Evolutionary conservation across 129 eudicot species (phyloP).

Genomic region (Arctium minus): DNA sequence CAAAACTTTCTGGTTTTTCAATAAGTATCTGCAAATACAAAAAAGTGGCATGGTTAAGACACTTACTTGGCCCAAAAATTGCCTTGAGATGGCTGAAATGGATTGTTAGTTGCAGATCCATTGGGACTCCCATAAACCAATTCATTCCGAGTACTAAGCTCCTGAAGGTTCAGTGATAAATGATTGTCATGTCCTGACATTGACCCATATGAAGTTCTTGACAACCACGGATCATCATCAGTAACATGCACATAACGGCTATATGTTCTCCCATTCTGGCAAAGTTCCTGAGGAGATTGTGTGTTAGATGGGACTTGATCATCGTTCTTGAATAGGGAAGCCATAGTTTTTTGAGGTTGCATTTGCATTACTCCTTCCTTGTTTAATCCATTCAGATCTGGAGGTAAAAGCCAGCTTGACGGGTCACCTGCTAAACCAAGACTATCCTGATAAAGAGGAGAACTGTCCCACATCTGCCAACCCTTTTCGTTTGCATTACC

Average conservation of each 20-base stretch:
- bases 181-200: slow-evolving; percentile 30
- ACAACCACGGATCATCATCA: slow-evolving; percentile 58
- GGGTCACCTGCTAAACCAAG: slow-evolving; percentile 53
- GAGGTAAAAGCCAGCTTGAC: slow-evolving; percentile 62
- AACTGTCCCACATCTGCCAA: slow-evolving; percentile 88
- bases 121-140: slow-evolving; percentile 49
- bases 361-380: slow-evolving; percentile 45
- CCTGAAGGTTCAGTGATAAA: slow-evolving; percentile 28
- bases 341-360: slow-evolving; percentile 68
- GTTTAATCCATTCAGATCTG: slow-evolving; percentile 44
- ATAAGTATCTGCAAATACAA: background rate
- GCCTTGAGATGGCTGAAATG: slow-evolving; percentile 48
- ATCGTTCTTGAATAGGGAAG: slow-evolving; percentile 76
- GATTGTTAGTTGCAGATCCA: slow-evolving; percentile 42
- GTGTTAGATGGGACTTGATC: slow-evolving; percentile 36
- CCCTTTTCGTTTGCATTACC: slow-evolving; percentile 43
- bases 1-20: background rate
- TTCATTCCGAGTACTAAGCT: slow-evolving; percentile 39
- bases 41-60: background rate
- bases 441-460: slow-evolving; percentile 66
- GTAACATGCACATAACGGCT: slow-evolving; percentile 30
- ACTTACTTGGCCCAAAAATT: slow-evolving; percentile 83
- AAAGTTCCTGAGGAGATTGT: slow-evolving; percentile 37
- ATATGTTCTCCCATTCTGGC: slow-evolving; percentile 40
- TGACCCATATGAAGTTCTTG: slow-evolving; percentile 37